Percentiles rank a stretch among this genome's conserved stretches.
These are phyloP conservation scores for Aspergillus brunneoviolaceus DNA, from an alignment of 2,329 filamentous ascomycete species.

Conservation along the genomic window DNA sequence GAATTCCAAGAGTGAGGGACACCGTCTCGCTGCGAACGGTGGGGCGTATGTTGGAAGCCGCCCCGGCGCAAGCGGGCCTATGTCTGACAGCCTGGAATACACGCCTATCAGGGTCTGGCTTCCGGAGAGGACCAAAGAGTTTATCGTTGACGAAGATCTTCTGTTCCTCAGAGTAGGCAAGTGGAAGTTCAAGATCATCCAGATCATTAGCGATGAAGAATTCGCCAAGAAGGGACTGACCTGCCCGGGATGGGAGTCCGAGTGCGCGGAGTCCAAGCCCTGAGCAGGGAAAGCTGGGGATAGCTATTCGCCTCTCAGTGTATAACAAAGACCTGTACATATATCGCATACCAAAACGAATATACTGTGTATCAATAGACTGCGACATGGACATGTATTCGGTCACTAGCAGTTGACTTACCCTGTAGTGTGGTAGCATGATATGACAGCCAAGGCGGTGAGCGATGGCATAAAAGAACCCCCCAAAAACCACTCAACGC, in stretches of 20 bases:
- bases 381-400: too few relatives aligned
- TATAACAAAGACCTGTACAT: constrained; percentile 19
- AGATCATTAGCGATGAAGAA: constrained; percentile 55
- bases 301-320: background rate
- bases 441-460: background rate
- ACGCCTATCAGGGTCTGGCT: constrained; percentile 48
- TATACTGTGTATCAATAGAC: background rate
- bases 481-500: constrained; percentile 36
- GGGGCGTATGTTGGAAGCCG: constrained; percentile 53
- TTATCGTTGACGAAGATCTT: constrained; percentile 51
- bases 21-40: constrained; percentile 49
- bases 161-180: constrained; percentile 61
- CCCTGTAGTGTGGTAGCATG: background rate
- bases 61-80: constrained; percentile 39
- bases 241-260: constrained; percentile 53
- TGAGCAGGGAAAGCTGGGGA: background rate
- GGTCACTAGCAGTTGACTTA: background rate
- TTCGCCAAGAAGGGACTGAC: constrained; percentile 48
- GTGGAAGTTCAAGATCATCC: constrained; percentile 59
- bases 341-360: constrained; percentile 7
- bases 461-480: background rate
- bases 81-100: constrained; percentile 51
- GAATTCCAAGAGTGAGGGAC: constrained; percentile 52
- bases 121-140: constrained; percentile 46
- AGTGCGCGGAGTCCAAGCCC: background rate